Evolutionary conservation across 768 basidiomycete genomes (phyloP).

Genomic region (Lactifluus echinatus): DNA sequence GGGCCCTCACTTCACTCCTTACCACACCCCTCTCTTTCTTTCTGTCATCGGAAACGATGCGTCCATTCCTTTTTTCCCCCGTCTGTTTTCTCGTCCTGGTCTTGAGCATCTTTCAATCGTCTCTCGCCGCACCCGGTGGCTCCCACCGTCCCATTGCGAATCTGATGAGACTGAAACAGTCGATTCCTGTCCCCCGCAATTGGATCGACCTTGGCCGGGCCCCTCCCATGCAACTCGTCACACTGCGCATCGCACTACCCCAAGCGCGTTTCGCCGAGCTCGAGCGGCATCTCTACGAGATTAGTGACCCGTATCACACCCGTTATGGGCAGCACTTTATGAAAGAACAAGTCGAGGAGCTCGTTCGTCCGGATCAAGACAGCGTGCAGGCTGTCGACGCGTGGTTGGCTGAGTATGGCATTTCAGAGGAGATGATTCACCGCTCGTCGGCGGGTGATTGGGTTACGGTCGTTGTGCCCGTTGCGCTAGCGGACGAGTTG

Average conservation of each 20-base stretch:
- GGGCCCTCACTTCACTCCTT: not conserved
- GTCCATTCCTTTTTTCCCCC: conserved; percentile 4
- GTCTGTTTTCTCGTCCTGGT: not conserved
- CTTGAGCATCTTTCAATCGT: not conserved
- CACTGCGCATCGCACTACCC: conserved; percentile 33
- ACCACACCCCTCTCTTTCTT: not conserved
- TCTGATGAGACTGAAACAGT: conserved; percentile 10
- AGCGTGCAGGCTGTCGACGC: conserved; percentile 46
- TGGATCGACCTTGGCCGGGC: conserved; percentile 41
- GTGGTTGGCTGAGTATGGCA: conserved; percentile 53
- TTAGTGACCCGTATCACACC: conserved; percentile 20
- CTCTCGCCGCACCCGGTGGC: not conserved
- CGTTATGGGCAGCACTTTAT: conserved; percentile 38
- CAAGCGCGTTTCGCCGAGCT: conserved; percentile 22
- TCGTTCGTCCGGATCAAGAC: conserved; percentile 49
- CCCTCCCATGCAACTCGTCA: conserved; percentile 37
- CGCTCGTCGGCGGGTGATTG: conserved; percentile 64
- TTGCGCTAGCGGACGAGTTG: conserved; percentile 57
- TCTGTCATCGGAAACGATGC: not conserved
- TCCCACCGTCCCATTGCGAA: not conserved
- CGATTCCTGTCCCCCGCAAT: conserved; percentile 33
- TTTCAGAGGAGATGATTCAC: conserved; percentile 28
- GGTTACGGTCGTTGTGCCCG: conserved; percentile 51
- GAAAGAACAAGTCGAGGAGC: conserved; percentile 54
- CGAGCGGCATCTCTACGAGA: conserved; percentile 22